Conservation (phyloP, 2,329 filamentous ascomycete species). For the Cadophora luteo-olivacea region DNA sequence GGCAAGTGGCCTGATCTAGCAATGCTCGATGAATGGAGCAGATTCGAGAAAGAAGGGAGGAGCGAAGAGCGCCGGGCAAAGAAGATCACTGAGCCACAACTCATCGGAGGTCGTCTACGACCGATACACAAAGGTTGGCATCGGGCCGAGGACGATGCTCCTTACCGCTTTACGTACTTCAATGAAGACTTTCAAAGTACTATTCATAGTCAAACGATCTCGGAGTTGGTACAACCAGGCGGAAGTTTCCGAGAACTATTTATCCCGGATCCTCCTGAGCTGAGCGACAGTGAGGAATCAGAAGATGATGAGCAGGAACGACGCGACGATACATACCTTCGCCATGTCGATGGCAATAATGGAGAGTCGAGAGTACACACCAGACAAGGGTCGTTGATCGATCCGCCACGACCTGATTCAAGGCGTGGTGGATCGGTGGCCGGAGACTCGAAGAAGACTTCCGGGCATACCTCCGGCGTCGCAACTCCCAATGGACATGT, state of each 20-base stretch:
- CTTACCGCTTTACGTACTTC: constrained; percentile 97
- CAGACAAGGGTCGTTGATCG: constrained; percentile 46
- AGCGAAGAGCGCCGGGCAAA: constrained; percentile 85
- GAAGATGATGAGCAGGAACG: constrained; percentile 58
- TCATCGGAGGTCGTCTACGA: constrained; percentile 87
- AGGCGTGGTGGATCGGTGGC: constrained; percentile 28
- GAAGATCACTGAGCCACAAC: constrained; percentile 90
- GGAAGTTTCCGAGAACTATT: constrained; percentile 88
- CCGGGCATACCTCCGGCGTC: constrained; percentile 32
- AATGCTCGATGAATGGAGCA: constrained; percentile 87
- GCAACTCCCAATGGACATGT: constrained; percentile 35
- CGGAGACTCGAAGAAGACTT: constrained; percentile 22
- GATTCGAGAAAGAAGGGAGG: constrained; percentile 86
- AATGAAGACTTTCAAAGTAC: constrained; percentile 97
- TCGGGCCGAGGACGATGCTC: constrained; percentile 84
- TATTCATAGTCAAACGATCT: constrained; percentile 94
- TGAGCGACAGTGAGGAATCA: constrained; percentile 73
- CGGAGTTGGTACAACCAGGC: constrained; percentile 86
- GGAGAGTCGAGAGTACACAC: constrained; percentile 54
- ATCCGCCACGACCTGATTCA: constrained; percentile 34
- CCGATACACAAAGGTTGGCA: constrained; percentile 85
- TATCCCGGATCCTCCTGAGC: constrained; percentile 79
- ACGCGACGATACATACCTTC: constrained; percentile 42
- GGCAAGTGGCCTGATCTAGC: constrained; percentile 86
- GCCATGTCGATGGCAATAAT: constrained; percentile 44